A percentile compares a stretch with the other conserved stretches of the same genome.
phyloP scores from a whole-genome alignment of 208 protist species.

The Willaertia magna region DNA sequence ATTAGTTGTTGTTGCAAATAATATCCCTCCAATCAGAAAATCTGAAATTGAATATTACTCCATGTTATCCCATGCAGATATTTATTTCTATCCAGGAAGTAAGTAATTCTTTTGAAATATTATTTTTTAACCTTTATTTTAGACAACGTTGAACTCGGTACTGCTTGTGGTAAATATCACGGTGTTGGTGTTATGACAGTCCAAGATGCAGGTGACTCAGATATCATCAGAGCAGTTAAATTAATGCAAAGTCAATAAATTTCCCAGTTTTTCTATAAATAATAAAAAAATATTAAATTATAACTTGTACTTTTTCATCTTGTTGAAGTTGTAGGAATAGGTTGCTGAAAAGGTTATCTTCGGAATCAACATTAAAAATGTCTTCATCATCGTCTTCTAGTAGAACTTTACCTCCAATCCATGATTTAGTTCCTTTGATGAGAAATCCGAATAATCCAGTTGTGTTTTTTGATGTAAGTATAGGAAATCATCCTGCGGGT shows the following conservation, averaged over 20 bases:
- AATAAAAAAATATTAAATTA: no score
- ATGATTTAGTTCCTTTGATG: background rate
- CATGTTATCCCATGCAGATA: slow-evolving; percentile 94
- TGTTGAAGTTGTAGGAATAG: background rate
- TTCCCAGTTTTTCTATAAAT: no score
- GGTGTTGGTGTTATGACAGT: slow-evolving; percentile 87
- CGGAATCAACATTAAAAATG: no score
- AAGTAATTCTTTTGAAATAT: no score
- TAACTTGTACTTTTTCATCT: no score
- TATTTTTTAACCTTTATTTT: no score
- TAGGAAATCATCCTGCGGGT: slow-evolving; percentile 20
- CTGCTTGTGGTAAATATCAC: slow-evolving; percentile 97
- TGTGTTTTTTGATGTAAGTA: slow-evolving; percentile 35
- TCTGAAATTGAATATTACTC: slow-evolving; percentile 99
- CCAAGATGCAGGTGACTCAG: slow-evolving; percentile 89
- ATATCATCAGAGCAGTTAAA: slow-evolving; percentile 34
- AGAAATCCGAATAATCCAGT: slow-evolving; percentile 18
- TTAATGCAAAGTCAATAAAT: background rate
- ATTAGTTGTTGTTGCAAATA: slow-evolving; percentile 94
- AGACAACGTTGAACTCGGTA: slow-evolving; percentile 97
- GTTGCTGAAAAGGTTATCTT: no score
- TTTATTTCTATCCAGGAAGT: slow-evolving; percentile 98
- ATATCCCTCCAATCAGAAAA: slow-evolving; percentile 93
- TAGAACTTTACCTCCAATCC: background rate
- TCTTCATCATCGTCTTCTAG: background rate